Evolutionary conservation across 108 stramenopile species (phyloP), one percentile per base, ranked within the genome.

Genomic region (Conticribra guillardii): DNA sequence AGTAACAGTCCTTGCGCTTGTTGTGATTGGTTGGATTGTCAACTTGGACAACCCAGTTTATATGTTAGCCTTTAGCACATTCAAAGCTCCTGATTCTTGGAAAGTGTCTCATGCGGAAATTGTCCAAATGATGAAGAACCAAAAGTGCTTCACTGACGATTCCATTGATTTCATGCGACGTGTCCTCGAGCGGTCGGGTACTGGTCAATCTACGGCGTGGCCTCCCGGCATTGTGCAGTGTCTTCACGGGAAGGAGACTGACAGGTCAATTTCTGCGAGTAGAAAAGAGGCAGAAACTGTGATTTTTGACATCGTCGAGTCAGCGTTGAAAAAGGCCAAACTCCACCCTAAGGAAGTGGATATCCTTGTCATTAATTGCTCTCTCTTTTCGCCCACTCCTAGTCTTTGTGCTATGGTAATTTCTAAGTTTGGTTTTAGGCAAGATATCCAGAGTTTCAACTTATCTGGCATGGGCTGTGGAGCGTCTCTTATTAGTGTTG

Each of bases 381-480:
- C 89, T 53, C 85, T 99, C 17, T 99, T 99, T 77, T 94, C 94
- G 15, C 98, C 98, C 0, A 99, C 98, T 0, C 98, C 98, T 3
- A 92, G 90, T 49, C 90, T 99, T 19, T 98, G 97, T 73, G 97
- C 97, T 64, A 97, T 98, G 96, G 96, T 99, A 3, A 77, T 91
- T 60, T 88, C 89, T 46, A 90, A 97, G 55, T 99, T 97, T 71
- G 87, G 85, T 14, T 87, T 99, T 94, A 85, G 98, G 31, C 64
- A 67, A 32, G 96, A 97, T 73, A 85, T 96, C 57, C 76, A 76
- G 41, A 89, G 93, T 26, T 99, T 86, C 87, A 99, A 99, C 70
- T 80, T 99, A 15, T 83, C 89, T 8, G 98, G 98, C 55, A 99
- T 99, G 98, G 98, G 98, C 53, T 99, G 98, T 78, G 86, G 88